Base-by-base conservation (phyloP, 305 asterid species). In the Coffea humblotiana region DNA sequence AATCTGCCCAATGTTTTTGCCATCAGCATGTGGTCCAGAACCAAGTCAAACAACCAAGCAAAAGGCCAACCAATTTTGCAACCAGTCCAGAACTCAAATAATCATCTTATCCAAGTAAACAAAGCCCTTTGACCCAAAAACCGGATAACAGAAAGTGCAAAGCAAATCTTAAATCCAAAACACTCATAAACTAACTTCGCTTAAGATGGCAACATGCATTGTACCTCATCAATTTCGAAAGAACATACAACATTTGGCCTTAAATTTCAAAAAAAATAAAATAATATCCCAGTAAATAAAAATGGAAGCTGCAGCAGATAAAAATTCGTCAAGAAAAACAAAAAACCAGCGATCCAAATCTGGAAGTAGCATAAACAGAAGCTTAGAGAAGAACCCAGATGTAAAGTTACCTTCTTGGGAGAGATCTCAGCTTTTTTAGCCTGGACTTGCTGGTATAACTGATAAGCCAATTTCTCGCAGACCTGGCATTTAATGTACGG, bases 401-500 rank as follows among this genome's bases (percentile, higher is more conserved):
- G 71, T 73, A 76, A 81, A 82, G 64, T 77, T 77, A 96, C 98
- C 94, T 90, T 91, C 84, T 87, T 92, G 19, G 93, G 97, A 5
- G 97, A 91, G 81, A 94, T 88, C 88, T 89, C 89, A 72, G 88
- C 89, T 85, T 90, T 88, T 85, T 89, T 91, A 52, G 88, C 88
- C 84, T 88, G 92, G 64, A 92, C 98, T 83, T 94, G 98, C 61
- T 80, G 86, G 90, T 86, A 82, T 40, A 94, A 61, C 73, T 90
- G 93, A 64, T 90, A 77, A 32, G 97, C 94, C 78, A 95, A 81
- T 85, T 85, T 90, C 81, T 92, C 90, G 83, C 97, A 94, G 35
- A 94, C 97, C 86, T 92, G 94, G 60, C 97, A 94, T 85, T 90
- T 90, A 35, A 94, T 92, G 75, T 71, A 95, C 0, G 97, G 99